phyloP scores from a whole-genome alignment of 257 asterid genomes.

The Sherardia arvensis region DNA sequence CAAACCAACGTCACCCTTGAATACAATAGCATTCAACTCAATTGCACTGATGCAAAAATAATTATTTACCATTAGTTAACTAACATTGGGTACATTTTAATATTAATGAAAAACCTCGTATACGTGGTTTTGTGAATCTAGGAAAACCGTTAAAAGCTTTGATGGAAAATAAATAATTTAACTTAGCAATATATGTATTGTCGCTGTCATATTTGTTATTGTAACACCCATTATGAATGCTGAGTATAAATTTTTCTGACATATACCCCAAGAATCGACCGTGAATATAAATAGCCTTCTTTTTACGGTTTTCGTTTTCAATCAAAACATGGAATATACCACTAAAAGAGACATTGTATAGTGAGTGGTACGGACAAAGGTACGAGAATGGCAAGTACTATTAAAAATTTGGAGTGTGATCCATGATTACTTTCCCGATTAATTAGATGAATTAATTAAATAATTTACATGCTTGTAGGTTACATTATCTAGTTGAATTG shows the following conservation, averaged over 20 bases:
- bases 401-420: neutral
- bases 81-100: too few species aligned
- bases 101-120: too few species aligned
- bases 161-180: neutral
- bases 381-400: neutral
- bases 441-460: neutral
- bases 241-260: neutral
- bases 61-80: too few species aligned
- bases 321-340: neutral
- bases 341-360: neutral
- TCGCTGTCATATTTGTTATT: neutral
- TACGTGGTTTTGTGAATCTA: too few species aligned
- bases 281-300: neutral
- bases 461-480: neutral
- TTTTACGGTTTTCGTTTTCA: neutral
- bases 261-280: neutral
- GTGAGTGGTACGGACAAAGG: conserved; percentile 3
- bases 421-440: neutral
- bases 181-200: neutral
- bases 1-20: too few species aligned
- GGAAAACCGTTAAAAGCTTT: too few species aligned
- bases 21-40: too few species aligned
- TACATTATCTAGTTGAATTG: neutral
- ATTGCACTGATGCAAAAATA: too few species aligned
- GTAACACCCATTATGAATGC: neutral